These are phyloP conservation scores for Arthroderma sp. DNA, from an alignment of 2,329 filamentous ascomycete genomes.

Conservation along the genomic window DNA sequence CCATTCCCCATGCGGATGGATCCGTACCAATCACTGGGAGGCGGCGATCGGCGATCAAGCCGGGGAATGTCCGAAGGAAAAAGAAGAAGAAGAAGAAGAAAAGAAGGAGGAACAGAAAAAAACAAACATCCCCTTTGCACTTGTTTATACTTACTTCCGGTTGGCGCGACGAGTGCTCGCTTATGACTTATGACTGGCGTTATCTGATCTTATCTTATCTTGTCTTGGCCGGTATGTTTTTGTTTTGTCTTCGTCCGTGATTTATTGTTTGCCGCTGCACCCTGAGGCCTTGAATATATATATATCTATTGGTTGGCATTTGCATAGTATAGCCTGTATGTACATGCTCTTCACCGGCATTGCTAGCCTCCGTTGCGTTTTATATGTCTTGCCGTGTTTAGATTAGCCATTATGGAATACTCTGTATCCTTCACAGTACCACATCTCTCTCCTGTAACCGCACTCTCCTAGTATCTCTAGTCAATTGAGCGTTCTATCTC, in stretches of 20 bases:
- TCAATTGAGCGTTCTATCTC: no score
- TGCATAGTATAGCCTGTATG: neutral
- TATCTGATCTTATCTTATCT: neutral
- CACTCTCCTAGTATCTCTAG: no score
- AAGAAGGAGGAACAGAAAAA: neutral
- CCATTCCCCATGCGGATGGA: neutral
- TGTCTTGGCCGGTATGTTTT: neutral
- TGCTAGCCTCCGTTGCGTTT: neutral
- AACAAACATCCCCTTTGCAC: neutral
- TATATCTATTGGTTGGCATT: neutral
- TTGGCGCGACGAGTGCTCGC: neutral
- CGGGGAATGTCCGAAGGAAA: neutral
- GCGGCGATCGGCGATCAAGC: neutral
- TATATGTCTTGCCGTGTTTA: neutral
- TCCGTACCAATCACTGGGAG: neutral
- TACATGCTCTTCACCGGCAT: neutral
- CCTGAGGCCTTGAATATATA: neutral
- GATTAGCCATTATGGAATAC: no score
- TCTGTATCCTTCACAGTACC: no score
- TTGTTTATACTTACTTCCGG: neutral
- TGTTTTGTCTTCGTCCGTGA: neutral
- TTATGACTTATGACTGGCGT: neutral
- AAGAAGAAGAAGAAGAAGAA: neutral
- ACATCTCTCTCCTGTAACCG: no score
- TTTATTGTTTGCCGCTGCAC: neutral